Evolutionary conservation across 495 filamentous ascomycete species (phyloP).

Genomic region (Glarea lozoyensis): DNA sequence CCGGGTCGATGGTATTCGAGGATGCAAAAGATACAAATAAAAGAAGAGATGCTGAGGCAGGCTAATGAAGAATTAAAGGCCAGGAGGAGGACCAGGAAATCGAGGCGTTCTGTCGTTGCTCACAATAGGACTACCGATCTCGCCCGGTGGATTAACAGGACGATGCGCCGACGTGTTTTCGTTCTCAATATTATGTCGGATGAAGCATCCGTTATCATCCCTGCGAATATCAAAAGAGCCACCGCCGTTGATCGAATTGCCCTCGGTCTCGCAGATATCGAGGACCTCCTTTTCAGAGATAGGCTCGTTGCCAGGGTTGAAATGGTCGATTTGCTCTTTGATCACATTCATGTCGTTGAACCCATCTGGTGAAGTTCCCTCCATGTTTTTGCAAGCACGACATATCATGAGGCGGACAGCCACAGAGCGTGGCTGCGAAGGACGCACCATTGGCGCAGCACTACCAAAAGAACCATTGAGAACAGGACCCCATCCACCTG

Average conservation of each 20-base stretch:
- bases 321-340: conserved; percentile 53
- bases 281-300: conserved; percentile 66
- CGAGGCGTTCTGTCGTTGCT: conserved; percentile 24
- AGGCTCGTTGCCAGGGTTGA: conserved; percentile 45
- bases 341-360: conserved; percentile 63
- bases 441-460: conserved; percentile 19
- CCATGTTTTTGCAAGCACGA: conserved; percentile 36
- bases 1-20: background rate
- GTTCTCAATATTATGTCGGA: conserved; percentile 59
- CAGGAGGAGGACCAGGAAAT: conserved; percentile 13
- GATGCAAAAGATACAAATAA: conserved; percentile 17
- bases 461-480: conserved; percentile 12
- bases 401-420: conserved; percentile 41
- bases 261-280: conserved; percentile 88
- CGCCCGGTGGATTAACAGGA: conserved; percentile 40
- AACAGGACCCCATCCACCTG: conserved; percentile 15
- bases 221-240: conserved; percentile 64
- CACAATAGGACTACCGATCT: conserved; percentile 47
- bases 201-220: conserved; percentile 38
- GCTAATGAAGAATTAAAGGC: conserved; percentile 12
- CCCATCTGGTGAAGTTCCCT: conserved; percentile 32
- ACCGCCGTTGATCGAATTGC: conserved; percentile 78
- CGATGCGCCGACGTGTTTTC: conserved; percentile 29
- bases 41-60: background rate
- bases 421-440: conserved; percentile 32